Evolutionary conservation across 2,329 filamentous ascomycete species (phyloP).

Genomic region (Stagonosporopsis cucurbitacearum): DNA sequence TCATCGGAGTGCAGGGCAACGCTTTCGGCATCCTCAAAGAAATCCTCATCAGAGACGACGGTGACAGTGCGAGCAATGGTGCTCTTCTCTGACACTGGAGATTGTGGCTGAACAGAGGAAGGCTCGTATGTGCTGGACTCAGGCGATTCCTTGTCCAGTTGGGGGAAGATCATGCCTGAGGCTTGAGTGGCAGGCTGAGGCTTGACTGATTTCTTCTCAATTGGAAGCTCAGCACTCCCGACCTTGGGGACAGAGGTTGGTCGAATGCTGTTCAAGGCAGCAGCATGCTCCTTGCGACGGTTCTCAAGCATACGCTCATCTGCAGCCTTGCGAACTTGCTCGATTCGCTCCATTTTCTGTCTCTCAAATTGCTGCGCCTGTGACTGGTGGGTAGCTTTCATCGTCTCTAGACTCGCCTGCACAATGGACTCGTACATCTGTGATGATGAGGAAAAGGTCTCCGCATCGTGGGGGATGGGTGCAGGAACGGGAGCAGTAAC

Average conservation of each 20-base stretch:
- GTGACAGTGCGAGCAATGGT: constrained; percentile 41
- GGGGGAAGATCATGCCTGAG: constrained; percentile 91
- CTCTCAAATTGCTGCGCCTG: constrained; percentile 31
- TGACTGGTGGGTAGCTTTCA: constrained; percentile 27
- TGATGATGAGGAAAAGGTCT: constrained; percentile 25
- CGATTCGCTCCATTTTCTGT: constrained; percentile 37
- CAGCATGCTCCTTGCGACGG: constrained; percentile 45
- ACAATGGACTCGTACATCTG: constrained; percentile 34
- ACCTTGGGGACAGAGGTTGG: constrained; percentile 38
- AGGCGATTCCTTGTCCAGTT: constrained; percentile 92
- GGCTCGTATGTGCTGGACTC: constrained; percentile 75
- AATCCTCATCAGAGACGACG: constrained; percentile 57
- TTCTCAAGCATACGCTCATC: constrained; percentile 43
- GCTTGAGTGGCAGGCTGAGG: constrained; percentile 25
- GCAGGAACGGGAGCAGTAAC: constrained; percentile 28
- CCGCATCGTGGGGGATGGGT: constrained; percentile 15
- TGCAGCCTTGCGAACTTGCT: constrained; percentile 46
- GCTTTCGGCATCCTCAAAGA: constrained; percentile 65
- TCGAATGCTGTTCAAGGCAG: constrained; percentile 25
- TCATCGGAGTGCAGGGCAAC: constrained; percentile 63
- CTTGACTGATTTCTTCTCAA: constrained; percentile 41
- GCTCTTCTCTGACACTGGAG: constrained; percentile 35
- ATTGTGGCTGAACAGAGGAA: constrained; percentile 37
- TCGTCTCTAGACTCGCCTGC: constrained; percentile 33
- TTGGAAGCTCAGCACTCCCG: constrained; percentile 37